Evolutionary conservation across 2,329 filamentous ascomycete genomes (phyloP), one percentile per base, ranked within the genome.

Genomic region (Cytospora mali): DNA sequence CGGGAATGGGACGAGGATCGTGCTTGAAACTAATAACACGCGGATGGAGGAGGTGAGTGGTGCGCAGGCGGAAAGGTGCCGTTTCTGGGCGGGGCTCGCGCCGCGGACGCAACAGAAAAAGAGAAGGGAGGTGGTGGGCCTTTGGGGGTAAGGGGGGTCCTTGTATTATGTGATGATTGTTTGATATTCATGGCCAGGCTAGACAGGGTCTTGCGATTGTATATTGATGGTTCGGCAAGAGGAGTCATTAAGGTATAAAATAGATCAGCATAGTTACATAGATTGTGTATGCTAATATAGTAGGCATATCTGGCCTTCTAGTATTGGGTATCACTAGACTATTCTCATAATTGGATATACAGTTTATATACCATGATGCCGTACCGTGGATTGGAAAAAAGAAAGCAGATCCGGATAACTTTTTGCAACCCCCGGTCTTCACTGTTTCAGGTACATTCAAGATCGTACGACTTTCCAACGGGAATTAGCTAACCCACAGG

Each of bases 1-100:
- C 51, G 61, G 62, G 2, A 66, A 68, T 0, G 71, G 72, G 58
- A 68, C 62, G 29, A 70, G 80, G 25, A 65, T 82, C 39, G 70
- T 78, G 42, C 74, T 83, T 60, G 75, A 78, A 69, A 75, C 75
- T 0, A 74, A 69, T 0, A 74, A 72, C 55, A 75, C 75, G 18
- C 69, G 71, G 27, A 80, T 82, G 74, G 79, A 81, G 69, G 65
- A 39, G 1, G 72, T 76, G 27, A 66, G 71, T 16, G 62, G 62
- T 23, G 75, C 70, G 9, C 73, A 80, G 69, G 63, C 55, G 49
- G 67, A 66, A 6, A 71, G 79, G 58, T 82, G 80, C 64, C 65
- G 66, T 18, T 78, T 79, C 57, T 82, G 80, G 80, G 66, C 69
- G 52, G 70, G 67, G 3, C 68, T 80, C 58, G 75, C 72, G 31